Conservation (phyloP, 768 basidiomycete species). For the Termitomyces bulborhizus region DNA sequence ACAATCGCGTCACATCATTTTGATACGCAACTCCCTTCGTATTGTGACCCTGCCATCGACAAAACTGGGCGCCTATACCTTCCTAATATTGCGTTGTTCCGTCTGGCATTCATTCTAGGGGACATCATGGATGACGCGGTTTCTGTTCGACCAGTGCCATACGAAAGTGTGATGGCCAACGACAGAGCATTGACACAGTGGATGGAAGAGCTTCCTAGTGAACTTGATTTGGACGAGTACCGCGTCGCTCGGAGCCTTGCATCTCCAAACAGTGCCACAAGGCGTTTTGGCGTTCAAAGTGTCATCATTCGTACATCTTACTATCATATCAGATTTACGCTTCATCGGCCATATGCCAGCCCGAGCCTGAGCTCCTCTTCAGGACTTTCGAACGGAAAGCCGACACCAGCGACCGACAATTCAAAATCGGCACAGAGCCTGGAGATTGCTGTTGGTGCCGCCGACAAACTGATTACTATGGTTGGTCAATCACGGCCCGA, state of each 20-base stretch:
- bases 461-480: slow-evolving; percentile 73
- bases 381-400: slow-evolving; percentile 18
- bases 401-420: slow-evolving; percentile 26
- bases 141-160: slow-evolving; percentile 73
- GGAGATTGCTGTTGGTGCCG: slow-evolving; percentile 70
- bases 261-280: slow-evolving; percentile 48
- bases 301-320: slow-evolving; percentile 74
- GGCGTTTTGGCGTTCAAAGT: slow-evolving; percentile 74
- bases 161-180: slow-evolving; percentile 65
- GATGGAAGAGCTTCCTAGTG: slow-evolving; percentile 70
- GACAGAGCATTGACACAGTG: slow-evolving; percentile 68
- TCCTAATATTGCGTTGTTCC: slow-evolving; percentile 72
- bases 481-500: slow-evolving; percentile 72
- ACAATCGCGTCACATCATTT: slow-evolving; percentile 77
- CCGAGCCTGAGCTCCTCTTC: slow-evolving; percentile 20
- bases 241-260: slow-evolving; percentile 67
- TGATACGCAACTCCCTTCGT: slow-evolving; percentile 71
- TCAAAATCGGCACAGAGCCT: slow-evolving; percentile 52
- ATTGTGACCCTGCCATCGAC: slow-evolving; percentile 58
- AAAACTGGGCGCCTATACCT: slow-evolving; percentile 60
- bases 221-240: slow-evolving; percentile 74
- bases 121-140: slow-evolving; percentile 85
- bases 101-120: slow-evolving; percentile 71
- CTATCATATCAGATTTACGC: slow-evolving; percentile 79
- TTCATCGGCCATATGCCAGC: slow-evolving; percentile 73